phyloP scores from a whole-genome alignment of 306 rosid genomes.

The Pterocarpus santalinus region DNA sequence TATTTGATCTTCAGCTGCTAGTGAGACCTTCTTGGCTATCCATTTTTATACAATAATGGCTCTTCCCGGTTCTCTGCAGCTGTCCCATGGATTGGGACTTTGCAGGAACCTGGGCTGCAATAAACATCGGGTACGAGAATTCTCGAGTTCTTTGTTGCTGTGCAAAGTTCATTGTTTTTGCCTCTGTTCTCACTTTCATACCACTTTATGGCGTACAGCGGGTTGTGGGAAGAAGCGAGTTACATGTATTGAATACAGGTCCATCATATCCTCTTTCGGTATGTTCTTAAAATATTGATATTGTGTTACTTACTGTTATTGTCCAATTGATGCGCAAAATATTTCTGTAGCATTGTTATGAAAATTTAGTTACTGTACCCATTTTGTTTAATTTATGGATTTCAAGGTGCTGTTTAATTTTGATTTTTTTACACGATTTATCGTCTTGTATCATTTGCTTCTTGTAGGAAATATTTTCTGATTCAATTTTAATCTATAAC shows the following conservation, averaged over 20 bases:
- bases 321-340: conserved; percentile 15
- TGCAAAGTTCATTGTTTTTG: conserved; percentile 10
- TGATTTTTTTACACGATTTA: background rate
- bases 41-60: conserved; percentile 64
- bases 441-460: conserved; percentile 15
- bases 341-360: conserved; percentile 9
- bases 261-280: conserved; percentile 61
- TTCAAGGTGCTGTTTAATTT: conserved; percentile 33
- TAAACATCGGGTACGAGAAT: conserved; percentile 60
- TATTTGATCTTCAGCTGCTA: conserved; percentile 42
- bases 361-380: conserved; percentile 19
- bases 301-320: conserved; percentile 1
- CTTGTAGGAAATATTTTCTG: conserved; percentile 1
- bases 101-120: conserved; percentile 65
- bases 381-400: conserved; percentile 4
- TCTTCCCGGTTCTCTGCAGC: conserved; percentile 83
- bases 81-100: conserved; percentile 77
- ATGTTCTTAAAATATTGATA: conserved; percentile 42
- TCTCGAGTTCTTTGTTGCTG: conserved; percentile 12
- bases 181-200: conserved; percentile 25
- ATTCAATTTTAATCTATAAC: background rate
- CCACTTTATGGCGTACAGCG: conserved; percentile 60
- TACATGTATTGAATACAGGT: conserved; percentile 48
- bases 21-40: conserved; percentile 46
- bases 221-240: conserved; percentile 52